Conservation (phyloP, 2,329 filamentous ascomycete species). For the Helotiales sp. region DNA sequence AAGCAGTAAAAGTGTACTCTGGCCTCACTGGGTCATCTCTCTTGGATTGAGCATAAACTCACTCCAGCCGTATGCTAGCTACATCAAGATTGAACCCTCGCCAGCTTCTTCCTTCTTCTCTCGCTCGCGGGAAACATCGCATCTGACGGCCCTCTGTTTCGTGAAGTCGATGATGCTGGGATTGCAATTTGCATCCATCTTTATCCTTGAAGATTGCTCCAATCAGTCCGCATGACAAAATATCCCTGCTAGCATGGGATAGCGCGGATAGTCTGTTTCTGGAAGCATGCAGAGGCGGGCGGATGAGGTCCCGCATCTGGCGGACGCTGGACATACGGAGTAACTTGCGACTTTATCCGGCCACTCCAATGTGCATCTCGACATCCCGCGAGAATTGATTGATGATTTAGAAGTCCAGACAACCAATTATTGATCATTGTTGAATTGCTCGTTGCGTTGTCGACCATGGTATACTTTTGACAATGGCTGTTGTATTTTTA, state of each 20-base stretch:
- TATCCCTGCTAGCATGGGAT: conserved; percentile 1
- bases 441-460: neutral
- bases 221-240: neutral
- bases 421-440: neutral
- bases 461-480: neutral
- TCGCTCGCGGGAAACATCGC: too few species aligned
- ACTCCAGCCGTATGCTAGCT: neutral
- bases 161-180: conserved; percentile 2
- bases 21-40: neutral
- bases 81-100: neutral
- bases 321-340: conserved; percentile 4
- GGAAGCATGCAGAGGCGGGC: neutral
- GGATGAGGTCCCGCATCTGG: neutral
- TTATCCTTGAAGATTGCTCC: conserved; percentile 3
- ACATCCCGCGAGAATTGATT: neutral
- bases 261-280: conserved; percentile 11
- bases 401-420: neutral
- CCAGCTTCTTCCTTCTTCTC: neutral
- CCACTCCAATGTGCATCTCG: neutral
- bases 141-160: neutral
- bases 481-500: neutral
- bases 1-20: neutral
- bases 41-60: neutral
- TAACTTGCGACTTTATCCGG: conserved; percentile 4
- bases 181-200: neutral